phyloP scores from a whole-genome alignment of 345 rosid species.

The Citrus trifoliata region DNA sequence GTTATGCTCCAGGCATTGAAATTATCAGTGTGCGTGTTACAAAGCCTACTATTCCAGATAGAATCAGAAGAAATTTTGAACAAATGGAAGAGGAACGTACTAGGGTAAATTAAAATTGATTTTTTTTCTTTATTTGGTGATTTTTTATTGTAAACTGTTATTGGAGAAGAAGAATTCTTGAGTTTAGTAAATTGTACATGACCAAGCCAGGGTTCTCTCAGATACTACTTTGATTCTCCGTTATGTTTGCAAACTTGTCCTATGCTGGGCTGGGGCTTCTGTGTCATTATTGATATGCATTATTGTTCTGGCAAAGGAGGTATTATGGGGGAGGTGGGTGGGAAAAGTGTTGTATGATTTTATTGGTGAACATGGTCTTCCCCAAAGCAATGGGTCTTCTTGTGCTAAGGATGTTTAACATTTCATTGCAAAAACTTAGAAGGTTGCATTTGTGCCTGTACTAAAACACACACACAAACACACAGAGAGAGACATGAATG shows the following conservation, averaged over 20 bases:
- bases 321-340: not conserved
- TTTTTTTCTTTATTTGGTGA: not conserved
- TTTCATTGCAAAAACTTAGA: not conserved
- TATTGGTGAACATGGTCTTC: not conserved
- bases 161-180: not conserved
- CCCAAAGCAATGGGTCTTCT: not conserved
- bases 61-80: slow-evolving; percentile 74
- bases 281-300: not conserved
- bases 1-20: slow-evolving; percentile 91
- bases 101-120: slow-evolving; percentile 43
- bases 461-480: not conserved
- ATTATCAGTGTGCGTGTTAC: slow-evolving; percentile 89
- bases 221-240: not conserved
- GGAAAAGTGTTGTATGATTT: not conserved
- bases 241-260: not conserved
- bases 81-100: slow-evolving; percentile 97
- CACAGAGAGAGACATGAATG: no score
- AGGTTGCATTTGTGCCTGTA: not conserved
- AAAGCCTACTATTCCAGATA: slow-evolving; percentile 80
- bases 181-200: not conserved
- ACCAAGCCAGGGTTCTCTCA: not conserved
- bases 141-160: not conserved
- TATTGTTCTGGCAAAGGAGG: not conserved
- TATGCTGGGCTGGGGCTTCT: not conserved
- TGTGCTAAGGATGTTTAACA: not conserved